These are phyloP conservation scores for Russula sp. DNA, from an alignment of 768 basidiomycete species.

Conservation along the genomic window DNA sequence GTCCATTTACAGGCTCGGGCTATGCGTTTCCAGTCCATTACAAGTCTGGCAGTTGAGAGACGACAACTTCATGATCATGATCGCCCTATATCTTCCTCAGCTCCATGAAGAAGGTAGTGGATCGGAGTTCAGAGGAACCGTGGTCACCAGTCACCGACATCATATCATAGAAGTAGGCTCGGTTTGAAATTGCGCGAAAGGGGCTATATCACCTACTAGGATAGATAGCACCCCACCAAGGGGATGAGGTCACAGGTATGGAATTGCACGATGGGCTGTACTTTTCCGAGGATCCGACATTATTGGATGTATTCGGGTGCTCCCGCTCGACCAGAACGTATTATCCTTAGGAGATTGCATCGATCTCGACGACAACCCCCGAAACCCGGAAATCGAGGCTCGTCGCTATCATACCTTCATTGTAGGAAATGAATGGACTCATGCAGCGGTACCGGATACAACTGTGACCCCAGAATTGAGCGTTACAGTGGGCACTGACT, in stretches of 20 bases:
- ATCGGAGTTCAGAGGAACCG: slow-evolving; percentile 11
- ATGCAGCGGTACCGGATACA: background rate
- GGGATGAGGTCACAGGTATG: background rate
- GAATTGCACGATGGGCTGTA: background rate
- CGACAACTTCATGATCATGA: background rate
- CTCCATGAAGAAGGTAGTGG: background rate
- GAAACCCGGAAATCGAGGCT: background rate
- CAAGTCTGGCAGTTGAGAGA: background rate
- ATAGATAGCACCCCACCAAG: background rate
- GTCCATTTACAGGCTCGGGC: background rate
- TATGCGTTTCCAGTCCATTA: background rate
- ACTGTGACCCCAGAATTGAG: background rate
- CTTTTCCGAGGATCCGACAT: background rate
- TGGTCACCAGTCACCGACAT: background rate
- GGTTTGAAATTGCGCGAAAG: background rate
- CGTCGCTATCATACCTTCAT: background rate
- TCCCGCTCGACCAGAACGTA: background rate
- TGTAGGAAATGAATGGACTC: background rate
- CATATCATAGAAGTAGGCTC: background rate
- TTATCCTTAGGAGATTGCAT: background rate
- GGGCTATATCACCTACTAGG: background rate
- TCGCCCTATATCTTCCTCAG: background rate
- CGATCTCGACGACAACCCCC: background rate
- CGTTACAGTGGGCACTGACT: background rate
- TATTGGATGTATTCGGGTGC: background rate